Conservation (phyloP, 2,329 filamentous ascomycete species). For the Phoma sp. region DNA sequence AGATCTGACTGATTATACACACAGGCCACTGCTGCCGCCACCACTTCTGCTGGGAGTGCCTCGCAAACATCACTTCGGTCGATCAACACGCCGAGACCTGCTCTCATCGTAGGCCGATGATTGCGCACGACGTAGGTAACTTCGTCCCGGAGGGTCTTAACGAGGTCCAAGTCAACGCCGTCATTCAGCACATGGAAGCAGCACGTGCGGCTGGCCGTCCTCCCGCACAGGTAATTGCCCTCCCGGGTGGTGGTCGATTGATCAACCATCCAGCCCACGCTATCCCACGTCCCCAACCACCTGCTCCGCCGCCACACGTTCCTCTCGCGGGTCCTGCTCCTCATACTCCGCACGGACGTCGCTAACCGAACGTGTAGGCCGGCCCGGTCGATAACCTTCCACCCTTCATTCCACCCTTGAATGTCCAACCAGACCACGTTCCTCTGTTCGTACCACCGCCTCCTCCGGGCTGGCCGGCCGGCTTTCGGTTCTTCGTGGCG, state of each 20-base stretch:
- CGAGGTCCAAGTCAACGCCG: conserved; percentile 8
- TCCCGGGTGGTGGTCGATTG: background rate
- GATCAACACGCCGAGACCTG: conserved; percentile 17
- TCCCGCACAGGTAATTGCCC: background rate
- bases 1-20: background rate
- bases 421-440: no score
- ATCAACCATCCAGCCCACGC: background rate
- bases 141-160: conserved; percentile 14
- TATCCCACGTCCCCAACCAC: no score
- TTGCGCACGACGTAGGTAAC: conserved; percentile 21
- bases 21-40: conserved; percentile 22
- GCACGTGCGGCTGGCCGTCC: background rate
- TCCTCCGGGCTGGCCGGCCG: no score
- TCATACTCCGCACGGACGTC: no score
- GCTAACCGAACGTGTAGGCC: no score
- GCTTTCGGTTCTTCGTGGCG: no score
- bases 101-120: conserved; percentile 10
- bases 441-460: no score
- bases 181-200: conserved; percentile 7
- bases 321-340: no score
- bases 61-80: conserved; percentile 9
- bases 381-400: no score
- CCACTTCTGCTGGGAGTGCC: conserved; percentile 34
- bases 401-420: no score
- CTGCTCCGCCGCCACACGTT: no score